Base-by-base conservation (phyloP, 1,139 yeast species). In the Pichia sp. region DNA sequence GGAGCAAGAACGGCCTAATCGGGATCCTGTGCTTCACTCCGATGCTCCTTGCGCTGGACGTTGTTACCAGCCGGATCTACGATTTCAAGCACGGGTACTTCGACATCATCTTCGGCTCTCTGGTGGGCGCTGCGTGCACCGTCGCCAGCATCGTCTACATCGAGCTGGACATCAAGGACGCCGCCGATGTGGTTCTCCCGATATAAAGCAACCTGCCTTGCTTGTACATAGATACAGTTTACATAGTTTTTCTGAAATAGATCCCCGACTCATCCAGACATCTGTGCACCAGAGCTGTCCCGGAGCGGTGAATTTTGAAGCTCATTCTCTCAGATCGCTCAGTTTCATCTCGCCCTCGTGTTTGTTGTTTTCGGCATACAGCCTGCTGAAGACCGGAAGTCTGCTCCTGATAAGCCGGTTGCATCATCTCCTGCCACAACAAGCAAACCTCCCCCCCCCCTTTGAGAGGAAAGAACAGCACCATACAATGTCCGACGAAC, bases 21-120 rank as follows among this genome's bases (percentile, higher is more conserved):
- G 46, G 17, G 16, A n/a, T 46, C 6, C 30, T 36, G 9, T 51
- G 52, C 30, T 57, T 48, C 44, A 20, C 45, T 5, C 84, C 84
- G 1, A 57, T 80, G 0, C 63, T 85, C 3, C 3, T 58, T 12
- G 57, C 58, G 14, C 24, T 59, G 3, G 62, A 59, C 33, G 47
- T 59, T 8, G 51, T 43, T 2, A 53, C 60, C n/a, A 56, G 60
- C 42, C 42, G 62, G 24, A 52, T 59, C 29, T 58, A 85, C 64
- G 96, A 87, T 69, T 87, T 87, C 67, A 78, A 92, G 68, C 95
- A 87, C 65, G 92, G 86, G 67, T 85, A 85, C 61, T 73, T 83
- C 10, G 95, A 87, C 68, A 81, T 87, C 2, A 59, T 83, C 0
- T 64, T 81, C 34, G 95, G 95, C 1, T 75, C 84, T 47, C 30